Conservation (phyloP, 1,284 basidiomycete genomes). For the Volvariella surrecta region DNA sequence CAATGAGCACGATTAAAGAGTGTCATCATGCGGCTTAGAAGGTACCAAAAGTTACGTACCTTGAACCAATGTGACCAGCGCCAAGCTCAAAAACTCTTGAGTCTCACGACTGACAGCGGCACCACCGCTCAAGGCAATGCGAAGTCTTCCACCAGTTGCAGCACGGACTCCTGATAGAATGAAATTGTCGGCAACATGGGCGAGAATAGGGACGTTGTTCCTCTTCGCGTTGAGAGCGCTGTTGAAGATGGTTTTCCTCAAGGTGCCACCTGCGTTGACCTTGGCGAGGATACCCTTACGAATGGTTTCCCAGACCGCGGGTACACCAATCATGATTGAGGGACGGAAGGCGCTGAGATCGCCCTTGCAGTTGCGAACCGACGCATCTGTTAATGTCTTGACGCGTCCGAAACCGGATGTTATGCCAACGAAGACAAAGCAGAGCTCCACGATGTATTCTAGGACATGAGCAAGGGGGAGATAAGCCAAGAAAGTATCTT, state of each 20-base stretch:
- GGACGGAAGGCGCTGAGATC: conserved; percentile 83
- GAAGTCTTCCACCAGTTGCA: conserved; percentile 83
- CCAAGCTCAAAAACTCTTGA: conserved; percentile 82
- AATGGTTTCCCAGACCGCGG: conserved; percentile 87
- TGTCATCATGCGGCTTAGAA: conserved; percentile 3
- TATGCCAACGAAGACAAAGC: conserved; percentile 59
- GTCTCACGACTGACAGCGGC: conserved; percentile 82
- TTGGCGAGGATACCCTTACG: conserved; percentile 88
- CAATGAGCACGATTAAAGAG: conserved; percentile 3
- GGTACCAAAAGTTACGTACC: conserved; percentile 41
- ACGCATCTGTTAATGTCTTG: conserved; percentile 93
- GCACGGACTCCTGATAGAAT: conserved; percentile 73
- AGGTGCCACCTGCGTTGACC: conserved; percentile 54
- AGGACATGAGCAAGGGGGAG: conserved; percentile 90
- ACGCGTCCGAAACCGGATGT: conserved; percentile 85
- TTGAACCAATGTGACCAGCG: conserved; percentile 79
- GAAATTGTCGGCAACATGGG: conserved; percentile 62
- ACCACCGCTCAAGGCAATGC: conserved; percentile 78
- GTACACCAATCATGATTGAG: conserved; percentile 85
- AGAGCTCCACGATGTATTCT: conserved; percentile 75
- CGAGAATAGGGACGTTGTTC: conserved; percentile 58
- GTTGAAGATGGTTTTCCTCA: conserved; percentile 73
- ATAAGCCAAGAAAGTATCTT: conserved; percentile 83
- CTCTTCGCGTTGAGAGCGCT: conserved; percentile 64
- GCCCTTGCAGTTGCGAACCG: conserved; percentile 84